Conservation (phyloP, 441 rosid species). For the Dalechampia spathulata region DNA sequence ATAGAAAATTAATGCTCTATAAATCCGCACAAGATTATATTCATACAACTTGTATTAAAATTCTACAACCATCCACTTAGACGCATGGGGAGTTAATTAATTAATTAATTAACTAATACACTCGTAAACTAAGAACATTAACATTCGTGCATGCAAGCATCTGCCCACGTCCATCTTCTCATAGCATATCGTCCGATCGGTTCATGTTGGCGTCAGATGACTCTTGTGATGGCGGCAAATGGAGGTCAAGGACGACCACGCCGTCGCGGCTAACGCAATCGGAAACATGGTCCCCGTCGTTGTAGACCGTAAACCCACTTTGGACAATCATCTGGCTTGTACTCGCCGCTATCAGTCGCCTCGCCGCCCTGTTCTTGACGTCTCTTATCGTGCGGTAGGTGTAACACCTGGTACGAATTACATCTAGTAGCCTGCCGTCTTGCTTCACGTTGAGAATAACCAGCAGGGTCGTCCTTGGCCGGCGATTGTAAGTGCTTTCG, state of each 20-base stretch:
- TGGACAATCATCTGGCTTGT: not conserved
- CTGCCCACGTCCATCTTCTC: too few species aligned
- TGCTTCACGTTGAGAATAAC: not conserved
- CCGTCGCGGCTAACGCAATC: not conserved
- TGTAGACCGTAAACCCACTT: not conserved
- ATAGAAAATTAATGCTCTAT: too few species aligned
- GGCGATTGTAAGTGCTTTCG: too few species aligned
- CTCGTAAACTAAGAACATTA: too few species aligned
- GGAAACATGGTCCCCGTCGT: not conserved
- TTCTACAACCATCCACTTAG: too few species aligned
- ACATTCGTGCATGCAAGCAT: too few species aligned
- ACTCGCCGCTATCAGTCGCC: not conserved
- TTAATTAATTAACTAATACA: too few species aligned
- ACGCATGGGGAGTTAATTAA: too few species aligned
- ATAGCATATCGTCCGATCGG: too few species aligned
- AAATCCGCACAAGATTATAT: too few species aligned
- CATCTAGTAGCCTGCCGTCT: not conserved
- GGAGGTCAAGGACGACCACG: not conserved
- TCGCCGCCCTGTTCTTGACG: not conserved
- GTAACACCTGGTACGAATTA: not conserved
- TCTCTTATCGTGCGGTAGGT: not conserved
- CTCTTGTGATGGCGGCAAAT: not conserved
- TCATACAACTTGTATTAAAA: too few species aligned
- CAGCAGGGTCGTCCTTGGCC: not conserved
- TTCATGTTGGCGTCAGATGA: not conserved